phyloP scores from a whole-genome alignment of 345 rosid species.

The Schrenkiella parvula region DNA sequence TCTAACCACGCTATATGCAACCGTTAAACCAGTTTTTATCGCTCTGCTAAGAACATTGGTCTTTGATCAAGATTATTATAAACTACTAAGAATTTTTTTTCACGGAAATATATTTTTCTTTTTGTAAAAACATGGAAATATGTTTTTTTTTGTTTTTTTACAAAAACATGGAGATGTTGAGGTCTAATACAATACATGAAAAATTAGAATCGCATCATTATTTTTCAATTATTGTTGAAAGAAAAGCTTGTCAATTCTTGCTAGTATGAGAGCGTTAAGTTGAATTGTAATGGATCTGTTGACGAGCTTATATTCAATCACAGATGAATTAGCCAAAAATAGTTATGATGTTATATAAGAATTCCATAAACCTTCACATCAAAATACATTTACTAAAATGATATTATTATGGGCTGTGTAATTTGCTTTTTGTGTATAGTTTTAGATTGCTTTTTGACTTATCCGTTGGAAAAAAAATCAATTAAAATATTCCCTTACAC shows the following conservation, averaged over 20 bases:
- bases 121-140: background rate
- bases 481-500: background rate
- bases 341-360: background rate
- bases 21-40: no score
- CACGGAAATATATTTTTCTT: background rate
- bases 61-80: background rate
- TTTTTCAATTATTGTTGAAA: background rate
- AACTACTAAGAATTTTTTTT: background rate
- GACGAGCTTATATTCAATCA: background rate
- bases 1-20: no score
- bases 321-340: background rate
- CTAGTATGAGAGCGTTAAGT: background rate
- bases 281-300: background rate
- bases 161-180: background rate
- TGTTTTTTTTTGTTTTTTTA: background rate
- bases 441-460: background rate
- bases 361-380: no score
- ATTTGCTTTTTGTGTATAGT: no score
- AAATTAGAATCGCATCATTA: background rate
- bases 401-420: background rate
- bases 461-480: background rate
- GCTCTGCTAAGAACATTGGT: background rate
- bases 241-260: background rate
- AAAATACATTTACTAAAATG: background rate
- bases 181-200: background rate